phyloP scores from a whole-genome alignment of 148 eudicot genomes.

The Persicaria tinctoria region DNA sequence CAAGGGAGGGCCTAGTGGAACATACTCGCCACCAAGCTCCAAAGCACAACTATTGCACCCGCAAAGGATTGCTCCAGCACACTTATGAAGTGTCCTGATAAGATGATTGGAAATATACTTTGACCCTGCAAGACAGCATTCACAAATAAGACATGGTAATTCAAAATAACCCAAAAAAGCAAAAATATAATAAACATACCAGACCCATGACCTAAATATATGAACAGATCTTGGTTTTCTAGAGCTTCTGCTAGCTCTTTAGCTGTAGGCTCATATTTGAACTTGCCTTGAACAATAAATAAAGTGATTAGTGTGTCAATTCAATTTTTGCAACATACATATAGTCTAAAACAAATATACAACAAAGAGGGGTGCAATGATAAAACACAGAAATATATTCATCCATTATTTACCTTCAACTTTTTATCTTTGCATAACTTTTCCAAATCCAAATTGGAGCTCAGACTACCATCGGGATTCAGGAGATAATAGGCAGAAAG shows the following conservation, averaged over 20 bases:
- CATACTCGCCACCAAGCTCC: neutral
- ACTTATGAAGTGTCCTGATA: neutral
- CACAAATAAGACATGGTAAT: no score
- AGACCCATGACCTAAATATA: neutral
- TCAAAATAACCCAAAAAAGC: no score
- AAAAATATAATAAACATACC: neutral
- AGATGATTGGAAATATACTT: neutral
- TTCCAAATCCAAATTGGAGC: no score
- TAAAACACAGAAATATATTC: no score
- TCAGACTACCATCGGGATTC: no score
- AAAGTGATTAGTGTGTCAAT: neutral
- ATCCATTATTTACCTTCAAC: no score
- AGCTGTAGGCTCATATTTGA: neutral
- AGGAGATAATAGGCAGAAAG: no score
- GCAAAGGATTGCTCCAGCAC: neutral
- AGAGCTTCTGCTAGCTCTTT: neutral
- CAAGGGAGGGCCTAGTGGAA: neutral
- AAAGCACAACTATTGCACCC: neutral
- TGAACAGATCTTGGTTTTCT: neutral
- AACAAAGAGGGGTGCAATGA: no score
- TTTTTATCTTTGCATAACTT: no score
- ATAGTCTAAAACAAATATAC: no score
- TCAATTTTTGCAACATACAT: no score
- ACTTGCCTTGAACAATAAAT: neutral
- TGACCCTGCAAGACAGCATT: neutral